Percentiles rank a stretch among this genome's conserved stretches.
phyloP scores from a whole-genome alignment of 305 asterid genomes.

The Fraxinus angustifolia region DNA sequence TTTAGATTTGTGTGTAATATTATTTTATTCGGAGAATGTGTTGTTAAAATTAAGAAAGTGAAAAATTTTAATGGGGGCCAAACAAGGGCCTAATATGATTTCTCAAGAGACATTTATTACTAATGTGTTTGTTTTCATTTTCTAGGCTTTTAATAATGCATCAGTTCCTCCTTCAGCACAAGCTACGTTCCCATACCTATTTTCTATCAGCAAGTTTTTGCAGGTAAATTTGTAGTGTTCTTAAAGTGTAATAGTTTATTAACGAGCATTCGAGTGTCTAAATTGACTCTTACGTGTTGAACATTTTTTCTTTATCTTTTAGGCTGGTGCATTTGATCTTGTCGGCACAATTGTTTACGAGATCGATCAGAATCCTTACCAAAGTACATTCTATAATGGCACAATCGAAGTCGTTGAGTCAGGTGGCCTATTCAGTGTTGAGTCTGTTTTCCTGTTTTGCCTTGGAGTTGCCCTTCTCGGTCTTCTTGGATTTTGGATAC shows the following conservation, averaged over 20 bases:
- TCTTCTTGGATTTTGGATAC: constrained; percentile 63
- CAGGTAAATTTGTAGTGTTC: constrained; percentile 51
- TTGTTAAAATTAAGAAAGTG: too few relatives aligned
- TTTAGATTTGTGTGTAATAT: too few relatives aligned
- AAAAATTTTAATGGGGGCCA: too few relatives aligned
- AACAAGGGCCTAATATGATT: neutral
- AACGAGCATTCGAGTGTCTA: neutral
- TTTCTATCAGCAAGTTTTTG: constrained; percentile 89
- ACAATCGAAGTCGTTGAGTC: constrained; percentile 86
- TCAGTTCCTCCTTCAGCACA: constrained; percentile 84
- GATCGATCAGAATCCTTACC: constrained; percentile 71
- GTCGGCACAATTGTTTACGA: constrained; percentile 85
- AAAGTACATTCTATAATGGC: constrained; percentile 80
- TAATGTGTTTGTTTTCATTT: constrained; percentile 23
- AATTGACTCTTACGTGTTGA: neutral
- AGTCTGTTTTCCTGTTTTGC: constrained; percentile 83
- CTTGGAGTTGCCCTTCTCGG: constrained; percentile 67
- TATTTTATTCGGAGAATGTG: too few relatives aligned
- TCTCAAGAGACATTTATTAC: neutral
- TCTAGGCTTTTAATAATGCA: constrained; percentile 73
- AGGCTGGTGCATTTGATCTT: constrained; percentile 90
- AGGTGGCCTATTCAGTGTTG: constrained; percentile 78
- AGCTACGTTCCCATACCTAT: constrained; percentile 85
- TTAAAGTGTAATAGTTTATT: neutral
- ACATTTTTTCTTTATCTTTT: constrained; percentile 21